phyloP scores from a whole-genome alignment of 495 filamentous ascomycete species.

The Annulohypoxylon bovei region DNA sequence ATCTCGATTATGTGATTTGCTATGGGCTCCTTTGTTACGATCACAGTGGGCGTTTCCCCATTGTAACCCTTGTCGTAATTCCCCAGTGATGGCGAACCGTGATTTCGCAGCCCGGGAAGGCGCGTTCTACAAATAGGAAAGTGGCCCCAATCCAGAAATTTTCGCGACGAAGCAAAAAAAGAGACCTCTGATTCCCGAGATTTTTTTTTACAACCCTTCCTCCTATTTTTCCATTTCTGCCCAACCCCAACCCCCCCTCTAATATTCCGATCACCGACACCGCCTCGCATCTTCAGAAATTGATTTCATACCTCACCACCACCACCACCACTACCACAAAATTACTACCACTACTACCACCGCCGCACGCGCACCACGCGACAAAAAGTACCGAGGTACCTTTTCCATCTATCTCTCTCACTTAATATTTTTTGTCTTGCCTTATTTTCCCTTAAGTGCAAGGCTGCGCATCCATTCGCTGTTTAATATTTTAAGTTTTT shows the following conservation, averaged over 20 bases:
- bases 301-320: conserved; percentile 36
- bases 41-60: conserved; percentile 22
- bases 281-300: conserved; percentile 45
- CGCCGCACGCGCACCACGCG: conserved; percentile 40
- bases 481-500: conserved; percentile 39
- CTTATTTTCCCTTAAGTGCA: conserved; percentile 31
- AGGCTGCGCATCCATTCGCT: conserved; percentile 36
- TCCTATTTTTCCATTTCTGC: conserved; percentile 52
- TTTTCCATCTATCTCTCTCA: conserved; percentile 18
- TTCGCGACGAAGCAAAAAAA: conserved; percentile 47
- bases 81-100: conserved; percentile 44
- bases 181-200: conserved; percentile 46
- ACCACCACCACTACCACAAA: conserved; percentile 20
- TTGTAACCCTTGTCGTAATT: conserved; percentile 30
- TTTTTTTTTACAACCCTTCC: conserved; percentile 51
- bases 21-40: conserved; percentile 20
- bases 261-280: conserved; percentile 47
- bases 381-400: conserved; percentile 43
- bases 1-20: conserved; percentile 38
- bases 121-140: conserved; percentile 58
- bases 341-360: conserved; percentile 27
- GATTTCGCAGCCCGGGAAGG: conserved; percentile 45
- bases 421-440: conserved; percentile 20
- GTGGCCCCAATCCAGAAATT: conserved; percentile 52
- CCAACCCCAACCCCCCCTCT: conserved; percentile 47